Conservation (phyloP, 768 basidiomycete species). For the Suillus subalutaceus region DNA sequence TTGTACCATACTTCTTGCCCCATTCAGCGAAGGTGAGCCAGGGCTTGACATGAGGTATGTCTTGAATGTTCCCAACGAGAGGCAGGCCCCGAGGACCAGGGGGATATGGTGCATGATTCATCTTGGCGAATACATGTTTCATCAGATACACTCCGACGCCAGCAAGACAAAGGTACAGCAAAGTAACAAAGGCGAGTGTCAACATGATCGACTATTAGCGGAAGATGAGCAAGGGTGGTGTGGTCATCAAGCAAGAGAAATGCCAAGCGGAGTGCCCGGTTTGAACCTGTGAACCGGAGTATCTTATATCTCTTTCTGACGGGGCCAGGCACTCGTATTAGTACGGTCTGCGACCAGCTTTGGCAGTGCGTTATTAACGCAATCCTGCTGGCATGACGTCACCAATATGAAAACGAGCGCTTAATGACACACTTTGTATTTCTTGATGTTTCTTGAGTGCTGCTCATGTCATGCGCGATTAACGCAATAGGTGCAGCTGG, state of each 20-base stretch:
- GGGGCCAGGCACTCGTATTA: no score
- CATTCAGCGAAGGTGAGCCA: constrained; percentile 58
- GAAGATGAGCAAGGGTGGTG: background rate
- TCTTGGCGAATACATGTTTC: constrained; percentile 9
- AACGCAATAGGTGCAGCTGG: no score
- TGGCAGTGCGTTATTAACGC: no score
- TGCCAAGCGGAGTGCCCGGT: background rate
- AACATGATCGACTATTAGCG: background rate
- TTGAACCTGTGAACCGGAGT: background rate
- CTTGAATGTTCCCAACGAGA: constrained; percentile 54
- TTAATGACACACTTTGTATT: no score
- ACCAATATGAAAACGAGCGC: no score
- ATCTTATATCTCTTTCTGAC: background rate
- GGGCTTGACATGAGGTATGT: constrained; percentile 51
- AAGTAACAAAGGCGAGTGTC: background rate
- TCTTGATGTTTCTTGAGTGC: no score
- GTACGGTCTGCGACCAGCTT: no score
- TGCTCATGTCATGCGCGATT: no score
- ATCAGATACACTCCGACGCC: constrained; percentile 17
- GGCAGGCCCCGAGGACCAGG: constrained; percentile 34
- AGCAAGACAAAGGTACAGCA: constrained; percentile 18
- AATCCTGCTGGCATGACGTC: no score
- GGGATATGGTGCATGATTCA: constrained; percentile 14
- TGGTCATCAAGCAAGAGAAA: background rate
- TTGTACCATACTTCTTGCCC: constrained; percentile 54